A percentile compares a stretch with the other conserved stretches of the same genome.
Conservation (phyloP, 129 eudicot genomes). For the Centaurea solstitialis region DNA sequence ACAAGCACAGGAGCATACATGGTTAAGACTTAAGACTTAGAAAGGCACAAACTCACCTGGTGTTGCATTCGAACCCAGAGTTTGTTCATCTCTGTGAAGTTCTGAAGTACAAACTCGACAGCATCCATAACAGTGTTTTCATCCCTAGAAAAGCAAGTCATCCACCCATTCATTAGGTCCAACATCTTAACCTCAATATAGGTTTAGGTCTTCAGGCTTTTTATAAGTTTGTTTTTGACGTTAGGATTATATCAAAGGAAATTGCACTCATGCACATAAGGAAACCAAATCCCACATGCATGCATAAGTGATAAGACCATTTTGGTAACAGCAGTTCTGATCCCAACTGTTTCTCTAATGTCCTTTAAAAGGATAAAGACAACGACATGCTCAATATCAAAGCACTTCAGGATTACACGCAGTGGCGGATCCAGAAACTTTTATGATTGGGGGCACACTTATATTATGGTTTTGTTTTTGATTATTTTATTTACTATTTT, state of each 20-base stretch:
- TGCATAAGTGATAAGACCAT: constrained; percentile 8
- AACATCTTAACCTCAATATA: constrained; percentile 4
- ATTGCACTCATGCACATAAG: not conserved
- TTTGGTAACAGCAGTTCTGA: not conserved
- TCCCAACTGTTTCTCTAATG: constrained; percentile 16
- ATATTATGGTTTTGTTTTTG: too few relatives aligned
- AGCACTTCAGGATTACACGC: not conserved
- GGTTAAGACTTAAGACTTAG: constrained; percentile 18
- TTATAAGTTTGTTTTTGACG: constrained; percentile 1
- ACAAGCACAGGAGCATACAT: constrained; percentile 26
- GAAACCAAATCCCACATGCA: constrained; percentile 11
- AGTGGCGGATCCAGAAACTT: too few relatives aligned
- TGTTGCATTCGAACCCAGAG: constrained; percentile 98
- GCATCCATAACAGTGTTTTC: constrained; percentile 94
- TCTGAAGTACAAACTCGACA: constrained; percentile 93
- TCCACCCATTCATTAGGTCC: constrained; percentile 26
- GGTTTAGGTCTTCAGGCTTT: constrained; percentile 10
- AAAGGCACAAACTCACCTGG: constrained; percentile 73
- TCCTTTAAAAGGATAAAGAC: constrained; percentile 6
- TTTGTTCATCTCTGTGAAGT: constrained; percentile 97
- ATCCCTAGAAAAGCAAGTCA: constrained; percentile 52
- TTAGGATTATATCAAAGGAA: not conserved
- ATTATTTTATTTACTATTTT: too few relatives aligned
- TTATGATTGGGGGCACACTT: too few relatives aligned
- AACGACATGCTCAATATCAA: constrained; percentile 6